phyloP scores from a whole-genome alignment of 2,329 filamentous ascomycete species.

The Diaporthe vaccinii region DNA sequence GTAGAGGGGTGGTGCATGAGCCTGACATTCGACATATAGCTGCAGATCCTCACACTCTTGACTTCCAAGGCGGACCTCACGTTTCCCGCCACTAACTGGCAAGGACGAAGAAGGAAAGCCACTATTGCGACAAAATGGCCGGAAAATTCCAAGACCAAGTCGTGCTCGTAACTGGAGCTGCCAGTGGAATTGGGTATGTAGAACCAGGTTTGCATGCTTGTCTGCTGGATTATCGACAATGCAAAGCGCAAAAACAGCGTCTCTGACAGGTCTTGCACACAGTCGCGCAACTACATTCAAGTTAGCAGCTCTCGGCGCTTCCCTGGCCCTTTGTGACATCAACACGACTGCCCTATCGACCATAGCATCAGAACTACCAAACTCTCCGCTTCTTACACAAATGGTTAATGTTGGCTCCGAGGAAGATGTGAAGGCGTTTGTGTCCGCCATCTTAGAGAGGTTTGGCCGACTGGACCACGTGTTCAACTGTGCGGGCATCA shows the following conservation, averaged over 20 bases:
- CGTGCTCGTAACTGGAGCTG: conserved; percentile 45
- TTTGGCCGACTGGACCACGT: conserved; percentile 52
- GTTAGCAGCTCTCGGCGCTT: conserved; percentile 46
- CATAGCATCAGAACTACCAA: conserved; percentile 9
- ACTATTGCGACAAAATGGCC: background rate
- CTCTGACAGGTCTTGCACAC: background rate
- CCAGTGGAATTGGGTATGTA: conserved; percentile 44
- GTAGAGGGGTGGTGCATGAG: too few relatives aligned
- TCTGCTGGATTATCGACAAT: background rate
- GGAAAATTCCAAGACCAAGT: conserved; percentile 27
- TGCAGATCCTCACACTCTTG: background rate
- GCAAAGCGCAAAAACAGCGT: background rate
- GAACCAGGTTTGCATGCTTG: background rate
- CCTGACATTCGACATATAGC: too few relatives aligned
- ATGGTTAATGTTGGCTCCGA: conserved; percentile 47
- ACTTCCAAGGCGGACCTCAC: background rate
- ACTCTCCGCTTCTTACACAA: conserved; percentile 35
- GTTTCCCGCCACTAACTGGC: background rate
- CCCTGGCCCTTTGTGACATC: conserved; percentile 48
- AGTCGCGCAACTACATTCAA: conserved; percentile 46
- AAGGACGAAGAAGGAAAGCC: background rate
- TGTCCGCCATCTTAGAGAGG: conserved; percentile 42
- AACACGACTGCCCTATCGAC: conserved; percentile 43
- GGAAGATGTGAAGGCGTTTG: conserved; percentile 44
- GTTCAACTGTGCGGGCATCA: conserved; percentile 61